phyloP scores from a whole-genome alignment of 345 rosid genomes.

The Moringa oleifera region DNA sequence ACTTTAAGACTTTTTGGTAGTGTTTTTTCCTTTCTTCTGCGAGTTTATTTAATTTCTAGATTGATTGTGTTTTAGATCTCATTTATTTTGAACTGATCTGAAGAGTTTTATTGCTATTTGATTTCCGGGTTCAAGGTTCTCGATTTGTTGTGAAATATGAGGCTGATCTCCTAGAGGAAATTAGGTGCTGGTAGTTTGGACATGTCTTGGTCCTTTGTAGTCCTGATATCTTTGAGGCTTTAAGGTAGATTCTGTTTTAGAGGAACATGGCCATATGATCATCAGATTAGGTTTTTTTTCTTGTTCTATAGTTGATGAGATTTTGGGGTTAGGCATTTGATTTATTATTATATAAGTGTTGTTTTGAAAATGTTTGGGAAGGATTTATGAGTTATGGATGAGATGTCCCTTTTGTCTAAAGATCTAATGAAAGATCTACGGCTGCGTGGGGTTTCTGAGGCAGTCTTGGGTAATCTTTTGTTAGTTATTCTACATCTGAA shows the following conservation, averaged over 20 bases:
- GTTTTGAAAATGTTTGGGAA: neutral
- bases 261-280: neutral
- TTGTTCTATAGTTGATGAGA: neutral
- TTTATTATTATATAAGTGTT: too few relatives aligned
- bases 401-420: neutral
- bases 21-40: too few relatives aligned
- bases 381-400: neutral
- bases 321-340: too few relatives aligned
- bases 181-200: neutral
- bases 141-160: neutral
- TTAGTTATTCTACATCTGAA: neutral
- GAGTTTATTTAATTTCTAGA: neutral
- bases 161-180: too few relatives aligned
- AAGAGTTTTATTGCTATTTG: neutral
- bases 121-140: neutral
- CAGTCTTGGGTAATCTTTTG: neutral
- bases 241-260: conserved; percentile 7
- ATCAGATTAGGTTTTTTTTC: neutral
- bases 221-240: neutral
- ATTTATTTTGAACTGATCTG: neutral
- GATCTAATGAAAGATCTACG: conserved; percentile 5
- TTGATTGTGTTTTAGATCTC: neutral
- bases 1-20: too few relatives aligned
- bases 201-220: neutral
- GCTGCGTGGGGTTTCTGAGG: neutral